Conservation (phyloP, 2,329 filamentous ascomycete species). For the Arachnomyces sp. region DNA sequence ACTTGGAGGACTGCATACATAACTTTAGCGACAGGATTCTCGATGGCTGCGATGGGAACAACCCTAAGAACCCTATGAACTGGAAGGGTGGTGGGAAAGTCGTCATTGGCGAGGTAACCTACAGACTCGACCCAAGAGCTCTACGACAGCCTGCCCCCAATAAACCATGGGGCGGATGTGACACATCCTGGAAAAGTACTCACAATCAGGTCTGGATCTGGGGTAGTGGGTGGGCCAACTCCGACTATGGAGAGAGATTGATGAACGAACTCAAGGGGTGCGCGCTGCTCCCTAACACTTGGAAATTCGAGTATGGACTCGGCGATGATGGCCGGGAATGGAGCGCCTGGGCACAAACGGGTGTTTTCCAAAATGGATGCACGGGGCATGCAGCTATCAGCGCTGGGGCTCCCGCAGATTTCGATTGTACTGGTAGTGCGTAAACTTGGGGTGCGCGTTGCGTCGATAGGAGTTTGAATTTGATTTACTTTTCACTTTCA, state of each 20-base stretch:
- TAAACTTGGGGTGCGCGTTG: too few relatives aligned
- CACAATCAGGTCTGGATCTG: background rate
- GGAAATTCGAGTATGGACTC: slow-evolving; percentile 2
- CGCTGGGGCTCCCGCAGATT: slow-evolving; percentile 1
- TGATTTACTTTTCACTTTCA: too few relatives aligned
- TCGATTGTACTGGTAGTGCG: slow-evolving; percentile 2
- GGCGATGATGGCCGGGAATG: slow-evolving; percentile 2
- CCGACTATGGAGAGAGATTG: background rate
- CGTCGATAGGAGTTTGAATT: too few relatives aligned
- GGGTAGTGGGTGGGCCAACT: slow-evolving; percentile 1
- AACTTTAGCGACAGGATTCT: slow-evolving; percentile 4
- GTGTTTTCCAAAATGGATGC: background rate
- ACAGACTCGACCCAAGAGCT: slow-evolving; percentile 6
- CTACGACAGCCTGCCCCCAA: slow-evolving; percentile 19
- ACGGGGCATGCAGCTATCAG: background rate
- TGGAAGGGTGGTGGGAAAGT: slow-evolving; percentile 15
- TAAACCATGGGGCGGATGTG: background rate
- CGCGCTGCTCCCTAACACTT: background rate
- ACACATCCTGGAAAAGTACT: background rate
- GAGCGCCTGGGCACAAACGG: background rate
- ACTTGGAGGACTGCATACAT: slow-evolving; percentile 1
- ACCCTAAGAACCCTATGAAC: slow-evolving; percentile 14
- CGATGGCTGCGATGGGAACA: slow-evolving; percentile 13
- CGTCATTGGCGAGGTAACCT: slow-evolving; percentile 7
- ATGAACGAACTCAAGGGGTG: background rate